Base-by-base conservation (phyloP, 176 grass and related monocot species). In the Juncus inflexus region DNA sequence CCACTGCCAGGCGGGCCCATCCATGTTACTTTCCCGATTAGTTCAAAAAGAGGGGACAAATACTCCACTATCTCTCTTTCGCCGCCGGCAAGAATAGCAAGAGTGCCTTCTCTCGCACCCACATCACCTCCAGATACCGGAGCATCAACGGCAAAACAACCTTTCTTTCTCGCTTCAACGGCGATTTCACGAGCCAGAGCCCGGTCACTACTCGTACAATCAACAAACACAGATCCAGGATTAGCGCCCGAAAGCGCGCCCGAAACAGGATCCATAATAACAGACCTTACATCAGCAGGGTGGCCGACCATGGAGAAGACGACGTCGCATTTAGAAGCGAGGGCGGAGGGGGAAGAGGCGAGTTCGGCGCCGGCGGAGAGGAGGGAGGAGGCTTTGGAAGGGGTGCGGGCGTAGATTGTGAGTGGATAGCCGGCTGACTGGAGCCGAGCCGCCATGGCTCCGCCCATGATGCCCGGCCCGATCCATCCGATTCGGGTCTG, bases 241-340 rank as follows among this genome's bases (percentile, higher is more conserved):
- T 60, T 66, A 59, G 89, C 74, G 0, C 76, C 74, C 8, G 80
- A 60, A 43, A 91, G 70, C 0, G 52, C 80, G 19, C 87, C 81
- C 11, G 87, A 66, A 28, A 15, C 54, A 3, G 79, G 37, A 42
- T 88, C 76, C 4, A 96, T 81, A 36, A 88, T 50, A 4, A 74
- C 77, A 0, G 59, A 53, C 42, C 88, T 82, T 35, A 99, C 88
- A 14, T 99, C 88, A 1, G 78, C 12, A 10, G 88, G 85, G 52
- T 92, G 81, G 0, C 88, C 75, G 6, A 97, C 94, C 80, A 97
- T 84, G 36, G 85, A 91, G 77, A 97, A 91, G 6, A 91, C 78
- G 53, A 97, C 79, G 55, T 97, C 72, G 11, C 62, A 87, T 2
- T 15, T 67, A 1, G 77, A 72, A 3, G 85, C 79, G 9, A 85